Base-by-base conservation (phyloP, 2,329 filamentous ascomycete species). In the Aphanoascus verrucosus region DNA sequence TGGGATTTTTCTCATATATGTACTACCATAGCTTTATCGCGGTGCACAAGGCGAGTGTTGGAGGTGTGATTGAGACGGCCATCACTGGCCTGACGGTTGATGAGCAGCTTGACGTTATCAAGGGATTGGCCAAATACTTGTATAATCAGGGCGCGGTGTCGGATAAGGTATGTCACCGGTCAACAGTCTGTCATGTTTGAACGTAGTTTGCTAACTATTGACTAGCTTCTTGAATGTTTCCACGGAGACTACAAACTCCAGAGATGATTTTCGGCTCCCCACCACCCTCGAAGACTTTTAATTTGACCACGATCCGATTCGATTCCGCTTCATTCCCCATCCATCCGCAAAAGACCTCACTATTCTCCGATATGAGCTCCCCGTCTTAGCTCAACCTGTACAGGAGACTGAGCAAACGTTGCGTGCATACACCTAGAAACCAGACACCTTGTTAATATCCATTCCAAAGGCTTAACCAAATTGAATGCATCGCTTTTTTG, bases 21-120 rank as follows among this genome's bases (percentile, higher is more conserved):
- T 98, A 98, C 74, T 98, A 94, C 73, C 90, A 96, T 69, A 93
- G 86, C 65, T 98, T 98, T 69, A 91, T 98, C 64, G 90, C 90
- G 3, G 78, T 88, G 5, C 83, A 95, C 76, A 88, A 91, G 69
- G 83, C 86, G 38, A 88, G 78, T 54, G 84, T 95, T 17, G 93
- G 91, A 17, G 82, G 82, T 52, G 86, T 98, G 35, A 86, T 98
- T 61, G 91, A 98, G 74, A 81, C 83, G 11, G 91, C 88, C 49
- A 94, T 98, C 61, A 94, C 84, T 5, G 90, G 90, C n/a, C 73
- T 98, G 61, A 84, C 82, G 0, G 74, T 83, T 1, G 89, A 95
- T 40, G 88, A 98, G 71, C 91, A 98, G 71, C 77, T 95, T 57
- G 91, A 96, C 70, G 77, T 84, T 15, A 77, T 84, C 15, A 78